phyloP scores from a whole-genome alignment of 805 yeast species.

The Saccharomycopsis malanga region DNA sequence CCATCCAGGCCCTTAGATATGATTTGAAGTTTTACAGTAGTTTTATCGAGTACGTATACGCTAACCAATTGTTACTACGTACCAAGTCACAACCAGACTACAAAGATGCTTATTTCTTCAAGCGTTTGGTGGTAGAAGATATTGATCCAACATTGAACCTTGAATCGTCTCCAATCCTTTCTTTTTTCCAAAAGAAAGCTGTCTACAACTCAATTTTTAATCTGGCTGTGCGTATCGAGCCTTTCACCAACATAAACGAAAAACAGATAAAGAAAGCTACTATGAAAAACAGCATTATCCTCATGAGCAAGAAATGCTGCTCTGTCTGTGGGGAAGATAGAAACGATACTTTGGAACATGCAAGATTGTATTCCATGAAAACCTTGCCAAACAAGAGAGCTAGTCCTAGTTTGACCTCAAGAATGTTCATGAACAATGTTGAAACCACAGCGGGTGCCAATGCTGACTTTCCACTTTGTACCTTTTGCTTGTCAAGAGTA shows the following conservation, averaged over 20 bases:
- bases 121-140: constrained; percentile 63
- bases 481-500: constrained; percentile 67
- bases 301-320: constrained; percentile 42
- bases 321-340: constrained; percentile 76
- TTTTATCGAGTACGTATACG: constrained; percentile 30
- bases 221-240: constrained; percentile 75
- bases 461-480: constrained; percentile 61
- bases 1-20: constrained; percentile 33
- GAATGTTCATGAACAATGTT: constrained; percentile 24
- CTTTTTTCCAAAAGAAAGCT: constrained; percentile 53
- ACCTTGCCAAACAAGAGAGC: constrained; percentile 29
- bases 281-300: constrained; percentile 3
- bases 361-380: constrained; percentile 64
- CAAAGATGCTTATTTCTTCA: constrained; percentile 40
- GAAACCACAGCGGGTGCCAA: constrained; percentile 26
- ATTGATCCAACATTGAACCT: constrained; percentile 63
- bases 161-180: constrained; percentile 52
- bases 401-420: background rate
- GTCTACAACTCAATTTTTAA: constrained; percentile 66
- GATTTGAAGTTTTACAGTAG: constrained; percentile 28
- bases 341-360: constrained; percentile 61
- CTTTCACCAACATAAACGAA: constrained; percentile 75
- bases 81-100: constrained; percentile 4
- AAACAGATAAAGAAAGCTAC: constrained; percentile 20
- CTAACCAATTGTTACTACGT: constrained; percentile 17